Percentiles rank a stretch among this genome's conserved stretches.
Conservation (phyloP, 2,329 filamentous ascomycete species). For the Penicillium italicum region DNA sequence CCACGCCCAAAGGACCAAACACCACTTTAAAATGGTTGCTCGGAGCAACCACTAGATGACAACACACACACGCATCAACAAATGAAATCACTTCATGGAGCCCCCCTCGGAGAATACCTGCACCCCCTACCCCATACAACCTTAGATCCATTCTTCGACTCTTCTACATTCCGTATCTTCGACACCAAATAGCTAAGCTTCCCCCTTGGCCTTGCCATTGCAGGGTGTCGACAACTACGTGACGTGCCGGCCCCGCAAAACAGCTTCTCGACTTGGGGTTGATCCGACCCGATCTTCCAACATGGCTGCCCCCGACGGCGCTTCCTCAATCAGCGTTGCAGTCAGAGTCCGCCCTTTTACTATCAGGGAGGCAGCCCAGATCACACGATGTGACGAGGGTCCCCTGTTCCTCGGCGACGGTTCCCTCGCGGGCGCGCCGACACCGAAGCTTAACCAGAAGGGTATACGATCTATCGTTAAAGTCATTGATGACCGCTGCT, state of each 20-base stretch:
- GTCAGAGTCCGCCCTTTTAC: constrained; percentile 65
- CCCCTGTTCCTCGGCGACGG: constrained; percentile 95
- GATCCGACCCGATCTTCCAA: constrained; percentile 14
- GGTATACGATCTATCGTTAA: constrained; percentile 91
- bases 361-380: constrained; percentile 90
- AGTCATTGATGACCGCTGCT: constrained; percentile 89
- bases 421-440: constrained; percentile 79
- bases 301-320: constrained; percentile 45
- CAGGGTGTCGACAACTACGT: constrained; percentile 18
- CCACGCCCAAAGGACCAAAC: constrained; percentile 14
- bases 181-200: constrained; percentile 14
- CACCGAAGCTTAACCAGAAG: constrained; percentile 79
- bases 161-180: constrained; percentile 16
- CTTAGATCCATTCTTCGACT: constrained; percentile 28
- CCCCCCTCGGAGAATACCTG: constrained; percentile 28
- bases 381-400: constrained; percentile 72
- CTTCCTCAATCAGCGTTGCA: constrained; percentile 50
- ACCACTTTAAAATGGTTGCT: constrained; percentile 29
- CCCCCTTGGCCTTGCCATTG: constrained; percentile 16
- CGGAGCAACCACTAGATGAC: constrained; percentile 31
- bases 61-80: constrained; percentile 29
- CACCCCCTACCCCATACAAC: constrained; percentile 24
- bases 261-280: constrained; percentile 17
- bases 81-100: constrained; percentile 24
- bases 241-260: constrained; percentile 22